Percentiles rank a stretch among this genome's conserved stretches.
Conservation (phyloP, 208 protist species). For the Strigomonas culicis region DNA sequence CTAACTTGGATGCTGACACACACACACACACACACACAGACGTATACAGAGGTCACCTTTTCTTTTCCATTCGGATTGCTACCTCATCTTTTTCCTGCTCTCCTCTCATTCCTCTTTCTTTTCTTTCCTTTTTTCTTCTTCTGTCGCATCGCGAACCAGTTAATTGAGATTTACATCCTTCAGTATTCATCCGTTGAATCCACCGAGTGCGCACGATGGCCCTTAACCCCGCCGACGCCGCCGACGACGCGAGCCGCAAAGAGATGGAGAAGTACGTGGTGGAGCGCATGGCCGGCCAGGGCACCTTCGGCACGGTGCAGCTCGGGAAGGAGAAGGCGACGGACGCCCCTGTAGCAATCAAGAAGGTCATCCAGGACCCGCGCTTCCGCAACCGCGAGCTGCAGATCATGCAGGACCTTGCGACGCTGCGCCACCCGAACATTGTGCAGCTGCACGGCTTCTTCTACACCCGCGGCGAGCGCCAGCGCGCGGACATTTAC, state of each 20-base stretch:
- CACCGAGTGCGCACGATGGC: conserved; percentile 42
- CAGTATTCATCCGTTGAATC: conserved; percentile 1
- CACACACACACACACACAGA: not conserved
- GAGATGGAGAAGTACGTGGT: conserved; percentile 89
- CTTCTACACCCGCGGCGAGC: conserved; percentile 96
- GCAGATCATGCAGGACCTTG: conserved; percentile 91
- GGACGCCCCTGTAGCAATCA: conserved; percentile 72
- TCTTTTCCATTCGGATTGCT: not conserved
- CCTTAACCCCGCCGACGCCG: conserved; percentile 54
- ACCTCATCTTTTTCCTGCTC: not conserved
- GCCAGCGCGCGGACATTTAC: conserved; percentile 95
- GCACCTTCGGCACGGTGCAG: conserved; percentile 96
- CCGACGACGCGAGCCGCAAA: conserved; percentile 58
- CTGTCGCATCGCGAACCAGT: not conserved
- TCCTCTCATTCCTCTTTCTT: not conserved
- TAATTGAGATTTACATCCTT: not conserved
- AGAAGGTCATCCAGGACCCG: conserved; percentile 96
- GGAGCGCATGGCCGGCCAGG: conserved; percentile 94
- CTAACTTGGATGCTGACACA: not conserved
- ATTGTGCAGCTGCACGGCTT: conserved; percentile 94
- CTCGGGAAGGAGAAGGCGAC: conserved; percentile 81
- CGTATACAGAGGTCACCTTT: conserved; percentile 3
- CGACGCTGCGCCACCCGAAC: conserved; percentile 90
- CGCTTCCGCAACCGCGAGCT: conserved; percentile 98
- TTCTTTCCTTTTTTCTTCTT: conserved; percentile 4